Evolutionary conservation across 2,329 filamentous ascomycete genomes (phyloP).

Genomic region (Paraphoma chrysanthemicola): DNA sequence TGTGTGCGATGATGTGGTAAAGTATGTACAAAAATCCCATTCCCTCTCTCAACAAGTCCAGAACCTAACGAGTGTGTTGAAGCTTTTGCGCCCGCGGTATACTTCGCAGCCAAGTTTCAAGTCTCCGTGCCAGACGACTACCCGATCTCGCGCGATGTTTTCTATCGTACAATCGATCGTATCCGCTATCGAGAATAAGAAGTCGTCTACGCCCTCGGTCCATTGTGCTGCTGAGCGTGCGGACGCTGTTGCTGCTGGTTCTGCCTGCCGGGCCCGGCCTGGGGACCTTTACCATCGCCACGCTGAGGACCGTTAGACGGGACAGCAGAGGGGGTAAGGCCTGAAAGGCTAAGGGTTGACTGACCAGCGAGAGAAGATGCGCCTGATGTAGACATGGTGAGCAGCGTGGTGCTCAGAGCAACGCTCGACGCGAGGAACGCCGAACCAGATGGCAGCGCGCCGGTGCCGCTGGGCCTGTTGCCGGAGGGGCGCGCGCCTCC

Average conservation of each 20-base stretch:
- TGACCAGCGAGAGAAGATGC: slow-evolving; percentile 4
- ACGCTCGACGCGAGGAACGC: neutral
- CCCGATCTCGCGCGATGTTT: neutral
- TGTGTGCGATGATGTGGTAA: neutral
- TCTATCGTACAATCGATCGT: neutral
- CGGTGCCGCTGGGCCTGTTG: slow-evolving; percentile 7
- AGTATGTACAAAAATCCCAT: slow-evolving; percentile 7
- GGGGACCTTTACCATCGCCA: slow-evolving; percentile 1
- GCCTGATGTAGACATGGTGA: slow-evolving; percentile 9
- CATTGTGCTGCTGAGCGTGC: slow-evolving; percentile 6
- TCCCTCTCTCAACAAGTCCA: no score
- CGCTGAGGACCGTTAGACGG: slow-evolving; percentile 5
- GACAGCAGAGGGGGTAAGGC: neutral
- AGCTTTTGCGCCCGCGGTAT: slow-evolving; percentile 9
- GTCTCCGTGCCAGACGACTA: neutral
- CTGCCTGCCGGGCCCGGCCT: neutral
- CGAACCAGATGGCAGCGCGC: neutral
- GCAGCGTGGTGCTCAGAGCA: slow-evolving; percentile 11
- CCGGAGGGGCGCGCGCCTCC: slow-evolving; percentile 13
- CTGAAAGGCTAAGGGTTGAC: neutral
- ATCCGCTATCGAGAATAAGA: neutral
- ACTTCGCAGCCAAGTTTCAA: neutral
- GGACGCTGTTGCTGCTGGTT: slow-evolving; percentile 5
- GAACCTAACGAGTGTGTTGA: slow-evolving; percentile 20
- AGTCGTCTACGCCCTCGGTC: neutral